phyloP scores from a whole-genome alignment of 2,329 filamentous ascomycete species.

The Aureobasidium sp. region DNA sequence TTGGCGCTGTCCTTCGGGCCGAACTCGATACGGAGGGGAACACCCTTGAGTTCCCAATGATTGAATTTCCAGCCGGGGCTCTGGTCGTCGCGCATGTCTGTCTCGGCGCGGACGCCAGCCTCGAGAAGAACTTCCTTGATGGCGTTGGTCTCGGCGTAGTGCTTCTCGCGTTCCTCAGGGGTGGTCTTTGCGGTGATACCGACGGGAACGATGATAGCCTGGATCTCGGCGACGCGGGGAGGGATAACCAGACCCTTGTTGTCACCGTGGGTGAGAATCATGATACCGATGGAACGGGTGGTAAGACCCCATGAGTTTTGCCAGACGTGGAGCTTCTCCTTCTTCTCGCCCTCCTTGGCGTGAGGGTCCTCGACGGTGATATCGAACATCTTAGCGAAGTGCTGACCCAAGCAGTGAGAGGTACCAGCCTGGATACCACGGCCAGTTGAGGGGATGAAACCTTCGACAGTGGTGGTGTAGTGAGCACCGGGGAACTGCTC shows the following conservation, averaged over 20 bases:
- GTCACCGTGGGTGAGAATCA: conserved; percentile 97
- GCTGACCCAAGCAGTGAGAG: conserved; percentile 90
- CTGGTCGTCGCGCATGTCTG: conserved; percentile 83
- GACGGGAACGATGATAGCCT: conserved; percentile 83
- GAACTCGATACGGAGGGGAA: conserved; percentile 89
- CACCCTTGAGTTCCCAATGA: conserved; percentile 95
- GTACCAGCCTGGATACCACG: conserved; percentile 95
- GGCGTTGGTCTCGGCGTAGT: conserved; percentile 68
- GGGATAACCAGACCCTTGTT: conserved; percentile 92
- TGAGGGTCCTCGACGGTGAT: conserved; percentile 92
- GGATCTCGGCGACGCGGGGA: conserved; percentile 78
- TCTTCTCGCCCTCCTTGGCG: conserved; percentile 61
- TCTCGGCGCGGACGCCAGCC: conserved; percentile 68
- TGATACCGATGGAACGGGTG: conserved; percentile 93
- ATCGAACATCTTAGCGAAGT: conserved; percentile 99
- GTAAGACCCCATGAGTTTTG: conserved; percentile 99
- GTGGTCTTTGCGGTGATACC: conserved; percentile 85
- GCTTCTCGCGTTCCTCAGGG: conserved; percentile 68
- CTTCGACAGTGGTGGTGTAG: conserved; percentile 95
- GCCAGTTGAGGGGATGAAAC: conserved; percentile 91
- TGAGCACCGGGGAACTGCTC: conserved; percentile 96
- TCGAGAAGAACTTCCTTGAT: conserved; percentile 63
- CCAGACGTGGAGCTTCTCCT: conserved; percentile 80
- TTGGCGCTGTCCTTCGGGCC: conserved; percentile 90
- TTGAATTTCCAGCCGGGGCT: conserved; percentile 97